phyloP scores from a whole-genome alignment of 139 green algal genomes.

The Chlorella sp. region DNA sequence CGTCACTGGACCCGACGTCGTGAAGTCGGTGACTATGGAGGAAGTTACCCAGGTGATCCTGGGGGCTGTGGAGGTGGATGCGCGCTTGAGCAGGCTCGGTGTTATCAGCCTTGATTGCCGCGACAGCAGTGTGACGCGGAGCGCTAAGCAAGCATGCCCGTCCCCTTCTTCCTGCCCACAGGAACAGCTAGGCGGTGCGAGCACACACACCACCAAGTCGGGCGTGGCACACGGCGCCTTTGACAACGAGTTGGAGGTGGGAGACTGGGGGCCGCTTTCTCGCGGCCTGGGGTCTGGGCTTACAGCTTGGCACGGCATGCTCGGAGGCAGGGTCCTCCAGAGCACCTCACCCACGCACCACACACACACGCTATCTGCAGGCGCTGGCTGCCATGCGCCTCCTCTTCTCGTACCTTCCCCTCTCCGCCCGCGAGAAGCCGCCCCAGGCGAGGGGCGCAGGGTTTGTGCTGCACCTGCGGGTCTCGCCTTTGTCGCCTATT shows the following conservation, averaged over 20 bases:
- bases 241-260: slow-evolving; percentile 68
- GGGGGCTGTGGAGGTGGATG: too few species aligned
- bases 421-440: slow-evolving; percentile 30
- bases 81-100: too few species aligned
- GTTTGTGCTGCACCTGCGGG: neutral
- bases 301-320: too few species aligned
- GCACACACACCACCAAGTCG: slow-evolving; percentile 56
- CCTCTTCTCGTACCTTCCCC: slow-evolving; percentile 60
- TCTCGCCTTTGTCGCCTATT: neutral
- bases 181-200: slow-evolving; percentile 64
- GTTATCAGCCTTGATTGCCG: too few species aligned
- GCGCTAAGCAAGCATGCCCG: too few species aligned
- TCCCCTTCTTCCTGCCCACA: too few species aligned
- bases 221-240: slow-evolving; percentile 58
- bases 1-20: slow-evolving; percentile 69
- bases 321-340: too few species aligned
- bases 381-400: slow-evolving; percentile 56
- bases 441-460: neutral
- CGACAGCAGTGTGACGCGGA: too few species aligned
- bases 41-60: slow-evolving; percentile 53
- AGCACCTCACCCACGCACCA: too few species aligned
- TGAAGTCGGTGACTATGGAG: slow-evolving; percentile 55
- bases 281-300: too few species aligned
- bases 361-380: too few species aligned
- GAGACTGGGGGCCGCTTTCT: neutral